Percentiles rank a stretch among this genome's conserved stretches.
phyloP scores from a whole-genome alignment of 768 basidiomycete genomes.

The Saitozyma sp. region DNA sequence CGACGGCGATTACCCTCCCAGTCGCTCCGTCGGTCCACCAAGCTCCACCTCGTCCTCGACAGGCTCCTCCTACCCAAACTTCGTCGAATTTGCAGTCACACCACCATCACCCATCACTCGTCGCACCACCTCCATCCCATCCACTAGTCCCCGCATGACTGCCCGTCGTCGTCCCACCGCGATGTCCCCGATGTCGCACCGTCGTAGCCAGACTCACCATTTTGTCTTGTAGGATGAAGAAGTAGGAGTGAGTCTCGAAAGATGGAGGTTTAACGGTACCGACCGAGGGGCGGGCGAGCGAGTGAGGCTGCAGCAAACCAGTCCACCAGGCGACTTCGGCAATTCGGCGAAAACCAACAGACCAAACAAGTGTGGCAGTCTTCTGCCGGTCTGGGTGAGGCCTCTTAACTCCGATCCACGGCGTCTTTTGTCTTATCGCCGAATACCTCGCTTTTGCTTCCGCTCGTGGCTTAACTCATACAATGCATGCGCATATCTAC shows the following conservation, averaged over 20 bases:
- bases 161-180: background rate
- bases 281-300: background rate
- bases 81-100: background rate
- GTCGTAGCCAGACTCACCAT: conserved; percentile 24
- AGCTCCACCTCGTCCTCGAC: background rate
- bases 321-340: background rate
- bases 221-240: conserved; percentile 22
- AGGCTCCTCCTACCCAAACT: conserved; percentile 1
- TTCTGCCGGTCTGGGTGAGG: no score
- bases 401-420: conserved; percentile 19
- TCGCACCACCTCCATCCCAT: background rate
- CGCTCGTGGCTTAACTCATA: conserved; percentile 4
- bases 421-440: background rate
- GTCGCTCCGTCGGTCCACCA: background rate
- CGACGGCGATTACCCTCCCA: background rate
- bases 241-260: background rate
- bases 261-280: background rate
- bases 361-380: conserved; percentile 4
- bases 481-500: background rate
- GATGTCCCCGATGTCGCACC: background rate
- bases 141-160: conserved; percentile 1
- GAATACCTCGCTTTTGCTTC: conserved; percentile 1
- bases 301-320: background rate
- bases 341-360: background rate
- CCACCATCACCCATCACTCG: background rate